Conservation (phyloP, 306 rosid species). For the Pyrus communis region DNA sequence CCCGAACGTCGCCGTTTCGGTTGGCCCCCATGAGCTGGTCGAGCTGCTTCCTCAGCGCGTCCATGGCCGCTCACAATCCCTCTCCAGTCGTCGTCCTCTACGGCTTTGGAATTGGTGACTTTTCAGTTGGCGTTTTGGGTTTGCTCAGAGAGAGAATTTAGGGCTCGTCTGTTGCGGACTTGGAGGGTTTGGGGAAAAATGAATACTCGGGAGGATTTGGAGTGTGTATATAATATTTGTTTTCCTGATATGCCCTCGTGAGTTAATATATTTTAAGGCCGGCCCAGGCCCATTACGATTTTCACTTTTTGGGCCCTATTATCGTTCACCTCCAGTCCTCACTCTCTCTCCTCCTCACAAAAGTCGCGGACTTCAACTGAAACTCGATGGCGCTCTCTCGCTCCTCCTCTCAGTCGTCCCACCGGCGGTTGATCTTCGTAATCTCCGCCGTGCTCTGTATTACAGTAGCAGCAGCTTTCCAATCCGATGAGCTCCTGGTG, state of each 20-base stretch:
- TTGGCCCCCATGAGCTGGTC: slow-evolving; percentile 98
- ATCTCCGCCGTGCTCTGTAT: slow-evolving; percentile 23
- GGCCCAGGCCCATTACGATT: neutral
- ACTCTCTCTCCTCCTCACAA: neutral
- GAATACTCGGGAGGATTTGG: neutral
- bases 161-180: slow-evolving; percentile 4
- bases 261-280: neutral
- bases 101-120: neutral
- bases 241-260: slow-evolving; percentile 3
- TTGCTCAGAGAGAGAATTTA: neutral
- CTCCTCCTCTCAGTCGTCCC: neutral
- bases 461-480: slow-evolving; percentile 50
- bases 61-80: slow-evolving; percentile 41
- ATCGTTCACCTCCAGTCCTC: neutral
- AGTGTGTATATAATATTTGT: neutral
- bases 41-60: slow-evolving; percentile 92
- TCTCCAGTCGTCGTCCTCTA: neutral
- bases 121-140: neutral
- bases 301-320: neutral
- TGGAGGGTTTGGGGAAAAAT: neutral
- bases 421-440: slow-evolving; percentile 3
- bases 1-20: slow-evolving; percentile 96
- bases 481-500: slow-evolving; percentile 84
- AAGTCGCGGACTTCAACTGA: neutral
- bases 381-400: slow-evolving; percentile 13